These are phyloP conservation scores for Leccinellum luteum DNA, from an alignment of 768 basidiomycete genomes.

Conservation along the genomic window DNA sequence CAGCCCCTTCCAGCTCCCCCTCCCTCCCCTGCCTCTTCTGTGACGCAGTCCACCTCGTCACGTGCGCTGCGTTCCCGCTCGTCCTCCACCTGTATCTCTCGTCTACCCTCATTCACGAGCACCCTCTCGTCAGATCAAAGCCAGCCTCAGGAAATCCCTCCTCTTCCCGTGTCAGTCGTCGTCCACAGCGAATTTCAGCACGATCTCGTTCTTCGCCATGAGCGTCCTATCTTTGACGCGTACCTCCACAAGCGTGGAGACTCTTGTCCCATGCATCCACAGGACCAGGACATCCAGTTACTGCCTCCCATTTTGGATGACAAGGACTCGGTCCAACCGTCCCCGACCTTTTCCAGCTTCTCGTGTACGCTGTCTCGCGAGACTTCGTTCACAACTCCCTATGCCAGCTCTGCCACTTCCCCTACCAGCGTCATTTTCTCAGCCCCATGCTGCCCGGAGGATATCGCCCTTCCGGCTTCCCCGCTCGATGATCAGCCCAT, in stretches of 20 bases:
- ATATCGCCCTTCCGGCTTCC: conserved; percentile 26
- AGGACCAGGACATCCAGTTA: conserved; percentile 18
- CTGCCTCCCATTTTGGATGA: conserved; percentile 19
- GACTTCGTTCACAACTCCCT: conserved; percentile 24
- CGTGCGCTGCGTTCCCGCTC: conserved; percentile 30
- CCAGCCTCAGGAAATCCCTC: conserved; percentile 24
- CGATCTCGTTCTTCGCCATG: conserved; percentile 20
- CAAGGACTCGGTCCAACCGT: conserved; percentile 26
- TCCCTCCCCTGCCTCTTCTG: conserved; percentile 27
- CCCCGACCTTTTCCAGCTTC: conserved; percentile 29
- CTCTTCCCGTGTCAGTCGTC: conserved; percentile 30
- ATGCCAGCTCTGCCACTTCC: conserved; percentile 21
- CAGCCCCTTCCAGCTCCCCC: conserved; percentile 24
- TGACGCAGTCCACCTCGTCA: conserved; percentile 26
- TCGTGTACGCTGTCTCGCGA: conserved; percentile 27
- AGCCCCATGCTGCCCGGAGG: conserved; percentile 19
- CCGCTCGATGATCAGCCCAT: conserved; percentile 14
- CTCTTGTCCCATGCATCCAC: conserved; percentile 1
- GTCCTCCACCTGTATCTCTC: conserved; percentile 30
- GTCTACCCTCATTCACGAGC: conserved; percentile 33
- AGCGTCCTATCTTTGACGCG: conserved; percentile 9
- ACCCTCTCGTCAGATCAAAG: conserved; percentile 35
- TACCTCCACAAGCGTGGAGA: conserved; percentile 17
- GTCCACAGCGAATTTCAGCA: conserved; percentile 30
- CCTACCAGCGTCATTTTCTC: conserved; percentile 21